Percentiles rank a stretch among this genome's conserved stretches.
These are phyloP conservation scores for Porogramme epimiltina DNA, from an alignment of 1,284 basidiomycete genomes.

Conservation along the genomic window DNA sequence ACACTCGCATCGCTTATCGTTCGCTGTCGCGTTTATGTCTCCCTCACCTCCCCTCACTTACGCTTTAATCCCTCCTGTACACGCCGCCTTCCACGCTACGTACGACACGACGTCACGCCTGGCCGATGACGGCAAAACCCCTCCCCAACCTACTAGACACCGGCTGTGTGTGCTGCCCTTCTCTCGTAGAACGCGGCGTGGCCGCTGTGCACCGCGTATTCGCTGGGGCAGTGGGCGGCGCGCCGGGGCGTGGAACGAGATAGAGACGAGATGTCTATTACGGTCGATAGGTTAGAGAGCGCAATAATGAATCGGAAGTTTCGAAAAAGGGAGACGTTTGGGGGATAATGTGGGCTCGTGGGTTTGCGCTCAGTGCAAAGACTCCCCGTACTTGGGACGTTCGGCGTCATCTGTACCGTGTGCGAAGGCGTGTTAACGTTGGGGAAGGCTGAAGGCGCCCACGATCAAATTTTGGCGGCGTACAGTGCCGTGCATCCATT, in stretches of 20 bases:
- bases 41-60: background rate
- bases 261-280: slow-evolving; percentile 5
- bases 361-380: too few species aligned
- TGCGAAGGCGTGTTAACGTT: too few species aligned
- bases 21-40: background rate
- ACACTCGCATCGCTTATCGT: background rate
- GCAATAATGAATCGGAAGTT: slow-evolving; percentile 15
- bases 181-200: background rate
- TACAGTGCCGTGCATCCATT: too few species aligned
- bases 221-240: too few species aligned
- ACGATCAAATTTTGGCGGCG: too few species aligned
- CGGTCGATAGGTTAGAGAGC: slow-evolving; percentile 18
- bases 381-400: too few species aligned
- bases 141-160: too few species aligned
- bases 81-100: background rate
- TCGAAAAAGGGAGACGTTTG: too few species aligned
- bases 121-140: background rate
- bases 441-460: too few species aligned
- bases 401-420: too few species aligned
- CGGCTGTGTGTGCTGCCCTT: background rate
- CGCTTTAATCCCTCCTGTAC: background rate
- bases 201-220: too few species aligned
- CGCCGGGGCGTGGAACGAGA: slow-evolving; percentile 3
- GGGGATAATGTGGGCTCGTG: too few species aligned
- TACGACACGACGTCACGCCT: background rate